A percentile compares a stretch with the other conserved stretches of the same genome.
Conservation (phyloP, 805 yeast species). For the Candida michaelii region DNA sequence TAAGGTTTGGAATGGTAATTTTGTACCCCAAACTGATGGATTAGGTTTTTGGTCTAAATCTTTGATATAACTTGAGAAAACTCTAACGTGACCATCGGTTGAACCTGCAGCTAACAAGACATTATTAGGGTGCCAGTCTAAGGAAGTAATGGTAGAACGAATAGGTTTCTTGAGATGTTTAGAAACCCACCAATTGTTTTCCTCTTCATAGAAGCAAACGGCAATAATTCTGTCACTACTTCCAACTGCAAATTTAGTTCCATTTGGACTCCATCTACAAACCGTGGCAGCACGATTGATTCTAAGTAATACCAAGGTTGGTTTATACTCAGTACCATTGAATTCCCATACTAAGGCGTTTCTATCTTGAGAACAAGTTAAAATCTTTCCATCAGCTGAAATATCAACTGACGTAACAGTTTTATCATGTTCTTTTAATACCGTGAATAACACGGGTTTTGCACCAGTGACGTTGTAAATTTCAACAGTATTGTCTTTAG, state of each 20-base stretch:
- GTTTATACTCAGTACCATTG: conserved; percentile 63
- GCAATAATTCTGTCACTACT: conserved; percentile 93
- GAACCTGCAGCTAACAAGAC: conserved; percentile 88
- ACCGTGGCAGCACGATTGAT: conserved; percentile 94
- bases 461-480: conserved; percentile 58
- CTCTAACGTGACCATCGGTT: conserved; percentile 39
- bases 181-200: conserved; percentile 99
- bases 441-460: conserved; percentile 62
- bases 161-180: conserved; percentile 96
- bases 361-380: conserved; percentile 96
- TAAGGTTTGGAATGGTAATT: conserved; percentile 89
- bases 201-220: conserved; percentile 92
- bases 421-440: conserved; percentile 83
- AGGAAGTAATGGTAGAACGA: conserved; percentile 76
- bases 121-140: conserved; percentile 93
- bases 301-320: conserved; percentile 87
- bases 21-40: conserved; percentile 88
- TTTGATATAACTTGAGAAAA: conserved; percentile 70
- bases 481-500: conserved; percentile 75
- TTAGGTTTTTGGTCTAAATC: conserved; percentile 82
- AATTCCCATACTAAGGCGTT: conserved; percentile 94
- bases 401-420: conserved; percentile 93
- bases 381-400: conserved; percentile 82
- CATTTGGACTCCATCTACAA: conserved; percentile 93
- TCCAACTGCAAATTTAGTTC: conserved; percentile 95